Percentiles rank a stretch among this genome's conserved stretches.
Conservation (phyloP, 2,329 filamentous ascomycete species). For the Beauveria brongniartii region DNA sequence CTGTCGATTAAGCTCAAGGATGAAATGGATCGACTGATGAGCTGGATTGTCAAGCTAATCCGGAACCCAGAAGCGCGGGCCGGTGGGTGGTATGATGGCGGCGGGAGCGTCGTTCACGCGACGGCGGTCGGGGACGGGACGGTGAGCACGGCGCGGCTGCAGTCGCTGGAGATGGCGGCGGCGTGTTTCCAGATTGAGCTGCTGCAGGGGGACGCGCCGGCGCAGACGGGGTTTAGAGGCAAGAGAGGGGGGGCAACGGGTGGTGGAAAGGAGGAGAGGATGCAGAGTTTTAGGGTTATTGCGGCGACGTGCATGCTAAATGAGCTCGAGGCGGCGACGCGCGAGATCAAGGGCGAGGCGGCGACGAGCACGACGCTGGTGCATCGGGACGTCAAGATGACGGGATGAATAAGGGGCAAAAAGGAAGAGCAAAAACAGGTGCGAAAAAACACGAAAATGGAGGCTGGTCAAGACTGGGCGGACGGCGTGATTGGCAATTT, state of each 20-base stretch:
- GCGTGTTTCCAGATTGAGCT: conserved; percentile 13
- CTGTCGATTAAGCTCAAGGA: conserved; percentile 43
- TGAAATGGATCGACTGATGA: conserved; percentile 39
- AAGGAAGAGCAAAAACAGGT: too few relatives aligned
- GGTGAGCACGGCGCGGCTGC: not conserved
- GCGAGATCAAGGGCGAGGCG: conserved; percentile 11
- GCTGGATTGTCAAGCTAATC: conserved; percentile 32
- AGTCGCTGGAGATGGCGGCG: conserved; percentile 13
- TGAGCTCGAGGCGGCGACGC: conserved; percentile 18
- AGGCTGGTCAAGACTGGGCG: too few relatives aligned
- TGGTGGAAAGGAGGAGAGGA: not conserved
- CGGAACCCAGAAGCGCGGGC: conserved; percentile 12
- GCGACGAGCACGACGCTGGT: not conserved
- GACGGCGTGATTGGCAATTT: too few relatives aligned
- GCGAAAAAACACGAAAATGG: not conserved
- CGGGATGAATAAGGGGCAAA: not conserved
- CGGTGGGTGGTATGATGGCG: too few relatives aligned
- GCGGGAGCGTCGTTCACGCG: too few relatives aligned
- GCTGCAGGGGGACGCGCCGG: not conserved
- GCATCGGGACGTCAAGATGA: not conserved
- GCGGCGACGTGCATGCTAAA: conserved; percentile 23
- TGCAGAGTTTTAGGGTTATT: conserved; percentile 10
- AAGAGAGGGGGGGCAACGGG: too few relatives aligned
- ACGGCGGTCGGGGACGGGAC: not conserved
- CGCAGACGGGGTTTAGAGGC: not conserved